These are phyloP conservation scores for Suhomyces anneliseae DNA, from an alignment of 1,139 yeast genomes.

Conservation along the genomic window DNA sequence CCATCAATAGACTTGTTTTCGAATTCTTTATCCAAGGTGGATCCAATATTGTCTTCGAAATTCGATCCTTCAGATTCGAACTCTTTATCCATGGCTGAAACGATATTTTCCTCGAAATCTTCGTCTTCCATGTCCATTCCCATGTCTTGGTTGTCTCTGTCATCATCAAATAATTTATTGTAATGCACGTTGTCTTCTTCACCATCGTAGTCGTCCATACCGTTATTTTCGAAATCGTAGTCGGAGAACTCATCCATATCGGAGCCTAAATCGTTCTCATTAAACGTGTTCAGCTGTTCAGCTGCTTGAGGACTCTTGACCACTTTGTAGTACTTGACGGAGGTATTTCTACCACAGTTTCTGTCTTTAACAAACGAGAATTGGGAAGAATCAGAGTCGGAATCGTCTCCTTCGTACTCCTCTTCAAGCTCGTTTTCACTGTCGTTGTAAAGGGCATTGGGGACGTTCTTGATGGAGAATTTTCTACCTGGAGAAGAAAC, in stretches of 20 bases:
- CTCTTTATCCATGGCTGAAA: too few species aligned
- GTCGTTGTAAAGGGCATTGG: not conserved
- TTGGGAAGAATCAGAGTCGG: slow-evolving; percentile 39
- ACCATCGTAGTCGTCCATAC: slow-evolving; percentile 28
- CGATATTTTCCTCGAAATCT: not conserved
- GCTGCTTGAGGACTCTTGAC: slow-evolving; percentile 20
- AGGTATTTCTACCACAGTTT: slow-evolving; percentile 59
- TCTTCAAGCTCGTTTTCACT: slow-evolving; percentile 16
- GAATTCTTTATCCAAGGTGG: not conserved
- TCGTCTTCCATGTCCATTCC: slow-evolving; percentile 20
- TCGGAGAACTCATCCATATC: slow-evolving; percentile 40
- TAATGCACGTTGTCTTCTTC: slow-evolving; percentile 51
- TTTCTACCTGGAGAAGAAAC: slow-evolving; percentile 1
- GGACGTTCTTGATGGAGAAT: slow-evolving; percentile 2
- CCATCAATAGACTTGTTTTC: not conserved
- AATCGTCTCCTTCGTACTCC: slow-evolving; percentile 22
- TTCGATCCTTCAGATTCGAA: too few species aligned
- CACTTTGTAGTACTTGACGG: slow-evolving; percentile 59
- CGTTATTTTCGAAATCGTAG: slow-evolving; percentile 52
- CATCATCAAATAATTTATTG: slow-evolving; percentile 22
- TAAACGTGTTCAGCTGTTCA: slow-evolving; percentile 22
- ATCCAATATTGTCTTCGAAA: too few species aligned
- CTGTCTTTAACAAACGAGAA: slow-evolving; percentile 60
- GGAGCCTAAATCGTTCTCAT: slow-evolving; percentile 31
- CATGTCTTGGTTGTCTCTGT: slow-evolving; percentile 15